Conservation (phyloP, 768 basidiomycete species). For the Termitomyces sp. region DNA sequence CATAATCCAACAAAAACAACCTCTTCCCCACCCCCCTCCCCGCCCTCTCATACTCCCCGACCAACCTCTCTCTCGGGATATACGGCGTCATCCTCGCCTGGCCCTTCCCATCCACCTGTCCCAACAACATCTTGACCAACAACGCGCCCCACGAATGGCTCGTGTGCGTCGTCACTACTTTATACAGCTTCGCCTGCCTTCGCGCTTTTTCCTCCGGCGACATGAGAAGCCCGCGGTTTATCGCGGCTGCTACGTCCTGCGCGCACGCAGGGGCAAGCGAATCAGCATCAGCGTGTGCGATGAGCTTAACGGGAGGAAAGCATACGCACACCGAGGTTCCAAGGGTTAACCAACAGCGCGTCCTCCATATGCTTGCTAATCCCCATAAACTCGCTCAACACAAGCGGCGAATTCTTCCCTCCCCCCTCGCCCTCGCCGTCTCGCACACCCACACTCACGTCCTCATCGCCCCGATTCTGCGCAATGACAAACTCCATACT, state of each 20-base stretch:
- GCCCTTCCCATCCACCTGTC: constrained; percentile 73
- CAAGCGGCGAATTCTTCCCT: constrained; percentile 71
- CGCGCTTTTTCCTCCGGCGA: constrained; percentile 62
- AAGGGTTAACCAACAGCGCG: constrained; percentile 90
- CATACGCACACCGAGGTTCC: constrained; percentile 78
- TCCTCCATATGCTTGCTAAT: constrained; percentile 90
- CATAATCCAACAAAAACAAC: constrained; percentile 93
- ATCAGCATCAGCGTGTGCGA: neutral
- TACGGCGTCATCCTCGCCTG: constrained; percentile 83
- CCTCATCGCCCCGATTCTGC: constrained; percentile 60
- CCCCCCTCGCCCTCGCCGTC: neutral
- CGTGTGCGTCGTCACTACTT: constrained; percentile 87
- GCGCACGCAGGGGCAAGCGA: too few species aligned
- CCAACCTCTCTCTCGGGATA: constrained; percentile 59
- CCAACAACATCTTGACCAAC: constrained; percentile 82
- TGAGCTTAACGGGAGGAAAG: neutral
- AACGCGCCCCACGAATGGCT: constrained; percentile 91
- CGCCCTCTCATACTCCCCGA: constrained; percentile 58
- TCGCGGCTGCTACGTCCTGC: constrained; percentile 84
- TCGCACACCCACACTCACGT: neutral
- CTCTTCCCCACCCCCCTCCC: constrained; percentile 81
- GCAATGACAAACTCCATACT: constrained; percentile 98
- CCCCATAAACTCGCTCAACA: constrained; percentile 97
- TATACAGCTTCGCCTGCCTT: constrained; percentile 74
- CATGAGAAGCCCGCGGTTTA: constrained; percentile 87